Evolutionary conservation across 345 rosid species (phyloP).

Genomic region (Euclidium syriacum): DNA sequence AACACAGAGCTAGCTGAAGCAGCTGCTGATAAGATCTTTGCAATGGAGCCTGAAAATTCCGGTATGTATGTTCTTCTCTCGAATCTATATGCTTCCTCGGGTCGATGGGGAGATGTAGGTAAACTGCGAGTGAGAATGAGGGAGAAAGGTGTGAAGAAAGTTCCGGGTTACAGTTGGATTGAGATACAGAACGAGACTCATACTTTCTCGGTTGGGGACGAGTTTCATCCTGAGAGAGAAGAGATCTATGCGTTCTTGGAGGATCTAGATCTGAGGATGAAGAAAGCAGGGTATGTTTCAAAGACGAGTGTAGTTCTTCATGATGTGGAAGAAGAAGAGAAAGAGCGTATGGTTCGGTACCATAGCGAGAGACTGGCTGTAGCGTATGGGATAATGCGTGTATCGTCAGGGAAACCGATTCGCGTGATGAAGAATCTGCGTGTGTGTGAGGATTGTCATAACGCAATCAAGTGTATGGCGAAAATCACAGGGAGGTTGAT

Average conservation of each 20-base stretch:
- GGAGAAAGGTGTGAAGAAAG: constrained; percentile 46
- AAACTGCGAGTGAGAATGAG: constrained; percentile 50
- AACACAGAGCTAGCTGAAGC: constrained; percentile 43
- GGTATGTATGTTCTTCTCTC: constrained; percentile 61
- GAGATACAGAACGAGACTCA: constrained; percentile 50
- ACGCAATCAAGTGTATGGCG: constrained; percentile 44
- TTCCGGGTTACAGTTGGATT: constrained; percentile 54
- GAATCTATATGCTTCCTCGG: constrained; percentile 48
- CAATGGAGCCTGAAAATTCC: constrained; percentile 49
- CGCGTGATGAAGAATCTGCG: constrained; percentile 53
- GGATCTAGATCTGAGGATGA: constrained; percentile 45
- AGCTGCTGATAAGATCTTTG: constrained; percentile 42
- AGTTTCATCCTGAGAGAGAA: constrained; percentile 42
- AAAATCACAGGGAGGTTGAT: constrained; percentile 44
- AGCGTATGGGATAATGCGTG: constrained; percentile 40
- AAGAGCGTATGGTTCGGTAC: constrained; percentile 49
- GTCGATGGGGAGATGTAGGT: constrained; percentile 51
- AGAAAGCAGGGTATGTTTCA: constrained; percentile 40
- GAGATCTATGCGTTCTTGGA: constrained; percentile 42
- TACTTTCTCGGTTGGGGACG: constrained; percentile 44
- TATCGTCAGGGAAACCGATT: constrained; percentile 48
- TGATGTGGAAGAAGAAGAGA: constrained; percentile 59
- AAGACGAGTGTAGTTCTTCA: constrained; percentile 46
- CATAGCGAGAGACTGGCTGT: constrained; percentile 60
- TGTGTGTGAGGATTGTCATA: constrained; percentile 51